Conservation (phyloP, 2,329 filamentous ascomycete species). For the Raffaelea arxii region DNA sequence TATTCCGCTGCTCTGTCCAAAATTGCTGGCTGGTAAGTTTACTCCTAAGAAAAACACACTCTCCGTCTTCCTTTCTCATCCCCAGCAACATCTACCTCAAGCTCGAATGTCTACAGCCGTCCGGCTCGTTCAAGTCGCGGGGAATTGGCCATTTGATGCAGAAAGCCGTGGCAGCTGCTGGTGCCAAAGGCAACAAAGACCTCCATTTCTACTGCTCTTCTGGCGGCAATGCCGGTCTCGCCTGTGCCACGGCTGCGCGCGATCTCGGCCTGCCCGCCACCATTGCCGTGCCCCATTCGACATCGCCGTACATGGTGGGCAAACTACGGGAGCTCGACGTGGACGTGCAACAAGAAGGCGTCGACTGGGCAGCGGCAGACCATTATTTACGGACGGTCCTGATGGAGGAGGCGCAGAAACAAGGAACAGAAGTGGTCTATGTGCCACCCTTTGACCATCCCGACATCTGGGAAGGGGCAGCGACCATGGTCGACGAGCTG, state of each 20-base stretch:
- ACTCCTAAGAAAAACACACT: background rate
- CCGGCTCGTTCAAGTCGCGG: slow-evolving; percentile 74
- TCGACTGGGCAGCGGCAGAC: slow-evolving; percentile 61
- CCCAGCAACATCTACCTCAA: slow-evolving; percentile 67
- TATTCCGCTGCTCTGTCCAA: slow-evolving; percentile 55
- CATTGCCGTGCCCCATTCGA: slow-evolving; percentile 60
- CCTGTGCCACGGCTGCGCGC: slow-evolving; percentile 61
- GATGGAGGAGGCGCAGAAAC: slow-evolving; percentile 22
- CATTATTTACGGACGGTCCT: slow-evolving; percentile 48
- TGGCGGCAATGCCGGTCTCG: slow-evolving; percentile 73
- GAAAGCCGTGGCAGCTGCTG: slow-evolving; percentile 22
- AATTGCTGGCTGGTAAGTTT: slow-evolving; percentile 54
- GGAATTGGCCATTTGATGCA: slow-evolving; percentile 65
- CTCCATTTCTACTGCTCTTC: slow-evolving; percentile 65
- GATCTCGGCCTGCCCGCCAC: slow-evolving; percentile 54
- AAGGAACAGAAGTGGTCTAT: slow-evolving; percentile 40
- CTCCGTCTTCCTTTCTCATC: background rate
- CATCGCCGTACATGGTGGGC: slow-evolving; percentile 55
- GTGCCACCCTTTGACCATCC: slow-evolving; percentile 58
- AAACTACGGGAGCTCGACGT: slow-evolving; percentile 58
- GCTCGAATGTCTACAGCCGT: slow-evolving; percentile 72
- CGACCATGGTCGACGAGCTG: slow-evolving; percentile 42
- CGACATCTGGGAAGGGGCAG: slow-evolving; percentile 56
- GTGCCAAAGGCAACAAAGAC: slow-evolving; percentile 8
- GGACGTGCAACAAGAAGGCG: slow-evolving; percentile 56